phyloP scores from a whole-genome alignment of 768 basidiomycete species.

The Nidularia sp. region DNA sequence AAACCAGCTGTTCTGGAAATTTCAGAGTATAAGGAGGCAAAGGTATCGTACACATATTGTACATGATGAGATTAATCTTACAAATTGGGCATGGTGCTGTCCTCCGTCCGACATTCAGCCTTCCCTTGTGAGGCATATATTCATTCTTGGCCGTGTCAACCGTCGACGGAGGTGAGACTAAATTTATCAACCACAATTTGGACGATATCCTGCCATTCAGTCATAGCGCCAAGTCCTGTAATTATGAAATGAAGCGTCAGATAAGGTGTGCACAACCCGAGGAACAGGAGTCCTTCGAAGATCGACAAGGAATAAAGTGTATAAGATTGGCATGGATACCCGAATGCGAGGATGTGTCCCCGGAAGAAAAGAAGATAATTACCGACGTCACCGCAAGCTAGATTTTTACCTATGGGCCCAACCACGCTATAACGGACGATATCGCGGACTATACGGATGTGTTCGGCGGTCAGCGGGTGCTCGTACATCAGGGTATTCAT shows the following conservation, averaged over 20 bases:
- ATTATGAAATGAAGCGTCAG: not conserved
- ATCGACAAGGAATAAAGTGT: no score
- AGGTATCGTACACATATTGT: no score
- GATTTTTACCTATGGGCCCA: constrained; percentile 82
- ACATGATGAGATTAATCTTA: no score
- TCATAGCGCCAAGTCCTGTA: constrained; percentile 90
- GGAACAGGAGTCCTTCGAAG: no score
- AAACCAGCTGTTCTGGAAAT: no score
- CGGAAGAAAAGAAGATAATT: no score
- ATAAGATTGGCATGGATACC: no score
- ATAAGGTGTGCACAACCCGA: not conserved
- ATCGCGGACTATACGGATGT: constrained; percentile 71
- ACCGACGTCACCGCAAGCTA: constrained; percentile 95
- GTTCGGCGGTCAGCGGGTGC: constrained; percentile 86
- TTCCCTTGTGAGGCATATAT: no score
- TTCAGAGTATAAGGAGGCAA: no score
- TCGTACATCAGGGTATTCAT: constrained; percentile 99
- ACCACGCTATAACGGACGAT: constrained; percentile 76
- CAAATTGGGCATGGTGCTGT: no score
- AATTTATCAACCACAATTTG: constrained; percentile 62
- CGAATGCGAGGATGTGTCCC: no score
- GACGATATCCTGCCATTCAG: constrained; percentile 91
- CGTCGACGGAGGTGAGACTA: constrained; percentile 12
- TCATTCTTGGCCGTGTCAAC: not conserved
- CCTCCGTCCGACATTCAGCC: no score